Conservation (phyloP, 2,329 filamentous ascomycete species). For the Fusarium sp. region DNA sequence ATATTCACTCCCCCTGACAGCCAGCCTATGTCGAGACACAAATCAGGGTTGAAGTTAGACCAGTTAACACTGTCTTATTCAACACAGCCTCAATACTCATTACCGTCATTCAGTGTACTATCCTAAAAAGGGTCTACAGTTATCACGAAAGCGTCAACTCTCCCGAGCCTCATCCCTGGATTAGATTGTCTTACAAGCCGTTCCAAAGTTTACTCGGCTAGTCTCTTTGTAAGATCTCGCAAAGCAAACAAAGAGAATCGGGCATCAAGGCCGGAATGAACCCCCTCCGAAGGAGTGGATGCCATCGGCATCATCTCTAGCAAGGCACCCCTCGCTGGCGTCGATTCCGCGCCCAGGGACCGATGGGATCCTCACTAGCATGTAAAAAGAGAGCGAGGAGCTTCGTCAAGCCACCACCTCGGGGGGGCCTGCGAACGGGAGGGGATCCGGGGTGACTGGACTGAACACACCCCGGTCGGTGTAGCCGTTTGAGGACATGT, state of each 20-base stretch:
- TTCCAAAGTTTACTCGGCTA: neutral
- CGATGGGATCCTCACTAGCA: slow-evolving; percentile 12
- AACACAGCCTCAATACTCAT: neutral
- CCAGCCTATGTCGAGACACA: neutral
- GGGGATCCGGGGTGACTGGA: slow-evolving; percentile 4
- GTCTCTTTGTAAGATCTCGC: neutral
- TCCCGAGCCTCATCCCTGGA: neutral
- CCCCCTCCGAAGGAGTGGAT: neutral
- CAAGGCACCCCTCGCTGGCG: neutral
- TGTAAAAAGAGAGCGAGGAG: neutral
- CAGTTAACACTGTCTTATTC: too few species aligned
- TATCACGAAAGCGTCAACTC: neutral
- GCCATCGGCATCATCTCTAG: neutral
- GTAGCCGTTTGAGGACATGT: slow-evolving; percentile 19
- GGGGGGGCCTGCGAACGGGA: slow-evolving; percentile 6
- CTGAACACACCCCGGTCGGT: neutral
- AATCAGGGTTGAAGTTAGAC: neutral
- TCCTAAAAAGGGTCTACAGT: neutral
- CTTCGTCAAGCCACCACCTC: neutral
- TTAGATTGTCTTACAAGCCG: neutral
- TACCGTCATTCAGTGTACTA: neutral
- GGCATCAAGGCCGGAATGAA: slow-evolving; percentile 1
- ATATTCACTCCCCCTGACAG: neutral
- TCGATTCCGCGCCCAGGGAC: neutral
- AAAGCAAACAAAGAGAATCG: neutral